Conservation (phyloP, 1,139 yeast genomes). For the Candida gigantensis region DNA sequence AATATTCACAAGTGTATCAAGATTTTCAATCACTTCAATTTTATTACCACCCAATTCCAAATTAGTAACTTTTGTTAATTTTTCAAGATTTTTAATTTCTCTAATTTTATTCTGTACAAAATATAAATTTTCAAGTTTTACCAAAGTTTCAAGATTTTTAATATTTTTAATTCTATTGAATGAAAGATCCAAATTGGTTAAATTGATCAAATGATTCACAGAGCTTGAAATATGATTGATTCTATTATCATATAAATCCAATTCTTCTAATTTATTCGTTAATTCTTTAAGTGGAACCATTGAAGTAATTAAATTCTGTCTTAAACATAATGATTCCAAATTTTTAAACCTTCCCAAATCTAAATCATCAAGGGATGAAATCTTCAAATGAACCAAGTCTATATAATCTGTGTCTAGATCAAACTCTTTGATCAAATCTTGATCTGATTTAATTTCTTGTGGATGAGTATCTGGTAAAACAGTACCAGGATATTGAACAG, state of each 20-base stretch:
- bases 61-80: conserved; percentile 59
- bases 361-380: conserved; percentile 65
- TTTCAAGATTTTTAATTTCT: conserved; percentile 67
- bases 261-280: conserved; percentile 61
- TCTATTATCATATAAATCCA: conserved; percentile 91
- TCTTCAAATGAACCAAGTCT: conserved; percentile 79
- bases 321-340: conserved; percentile 64
- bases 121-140: conserved; percentile 65
- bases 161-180: conserved; percentile 89
- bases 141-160: conserved; percentile 70
- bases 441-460: conserved; percentile 47
- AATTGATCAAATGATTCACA: conserved; percentile 57
- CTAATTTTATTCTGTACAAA: conserved; percentile 87
- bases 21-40: conserved; percentile 61
- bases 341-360: conserved; percentile 58
- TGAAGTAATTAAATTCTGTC: conserved; percentile 81
- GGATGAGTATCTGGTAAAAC: conserved; percentile 57
- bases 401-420: conserved; percentile 66
- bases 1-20: conserved; percentile 55
- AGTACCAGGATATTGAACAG: conserved; percentile 46
- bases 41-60: conserved; percentile 93
- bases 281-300: conserved; percentile 69
- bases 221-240: conserved; percentile 80
- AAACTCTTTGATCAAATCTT: conserved; percentile 63
- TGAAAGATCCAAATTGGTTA: conserved; percentile 74